Evolutionary conservation across 371 early-diverging fungal species (phyloP).

Genomic region (Scutellospora calospora): DNA sequence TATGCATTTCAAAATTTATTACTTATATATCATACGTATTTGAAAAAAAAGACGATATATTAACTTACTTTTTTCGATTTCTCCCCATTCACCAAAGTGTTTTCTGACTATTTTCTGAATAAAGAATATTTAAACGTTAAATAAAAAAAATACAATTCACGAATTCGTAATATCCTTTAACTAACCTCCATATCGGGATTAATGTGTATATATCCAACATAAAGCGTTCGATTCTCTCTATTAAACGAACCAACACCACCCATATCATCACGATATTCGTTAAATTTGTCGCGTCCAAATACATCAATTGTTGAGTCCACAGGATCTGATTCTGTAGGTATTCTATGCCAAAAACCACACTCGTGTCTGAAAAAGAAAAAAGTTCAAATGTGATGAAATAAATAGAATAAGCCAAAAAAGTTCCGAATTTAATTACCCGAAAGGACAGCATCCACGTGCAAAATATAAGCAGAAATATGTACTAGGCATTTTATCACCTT

Average conservation of each 20-base stretch:
- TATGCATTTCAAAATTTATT: conserved; percentile 42
- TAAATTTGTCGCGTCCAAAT: conserved; percentile 84
- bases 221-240: conserved; percentile 76
- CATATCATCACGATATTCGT: conserved; percentile 86
- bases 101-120: conserved; percentile 59
- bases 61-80: conserved; percentile 71
- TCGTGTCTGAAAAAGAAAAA: conserved; percentile 47
- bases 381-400: background rate
- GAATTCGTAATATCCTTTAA: background rate
- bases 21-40: background rate
- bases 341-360: conserved; percentile 81
- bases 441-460: conserved; percentile 85
- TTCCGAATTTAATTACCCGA: conserved; percentile 55
- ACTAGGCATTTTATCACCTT: conserved; percentile 67
- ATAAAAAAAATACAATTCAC: background rate
- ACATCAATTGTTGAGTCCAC: conserved; percentile 77
- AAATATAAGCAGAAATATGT: conserved; percentile 85
- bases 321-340: conserved; percentile 71
- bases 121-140: background rate
- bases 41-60: background rate
- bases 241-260: conserved; percentile 90
- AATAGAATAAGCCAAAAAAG: background rate
- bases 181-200: conserved; percentile 62
- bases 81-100: conserved; percentile 85
- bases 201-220: conserved; percentile 76